phyloP scores from a whole-genome alignment of 2,329 filamentous ascomycete species.

The Ascochyta lentis region DNA sequence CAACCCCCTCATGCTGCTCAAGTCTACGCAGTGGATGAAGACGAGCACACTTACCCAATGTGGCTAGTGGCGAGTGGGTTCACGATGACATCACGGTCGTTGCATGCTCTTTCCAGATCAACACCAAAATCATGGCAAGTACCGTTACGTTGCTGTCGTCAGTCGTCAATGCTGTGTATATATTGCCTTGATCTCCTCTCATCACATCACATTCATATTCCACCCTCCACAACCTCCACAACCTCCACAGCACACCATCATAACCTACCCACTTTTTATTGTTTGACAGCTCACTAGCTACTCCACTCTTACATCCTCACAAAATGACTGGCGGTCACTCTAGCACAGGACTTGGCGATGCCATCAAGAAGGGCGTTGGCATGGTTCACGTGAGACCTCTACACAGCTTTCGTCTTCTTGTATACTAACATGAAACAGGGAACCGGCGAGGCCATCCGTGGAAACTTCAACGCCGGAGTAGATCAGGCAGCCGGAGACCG shows the following conservation, averaged over 20 bases:
- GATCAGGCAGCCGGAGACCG: slow-evolving; percentile 44
- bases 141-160: slow-evolving; percentile 3
- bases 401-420: neutral
- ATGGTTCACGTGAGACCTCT: slow-evolving; percentile 42
- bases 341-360: slow-evolving; percentile 36
- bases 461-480: slow-evolving; percentile 46
- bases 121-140: slow-evolving; percentile 13
- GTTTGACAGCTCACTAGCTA: slow-evolving; percentile 10
- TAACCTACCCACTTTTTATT: slow-evolving; percentile 3
- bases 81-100: slow-evolving; percentile 11
- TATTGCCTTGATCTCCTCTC: neutral
- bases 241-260: neutral
- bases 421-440: slow-evolving; percentile 34
- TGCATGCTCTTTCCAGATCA: slow-evolving; percentile 14
- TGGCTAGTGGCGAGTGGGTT: neutral
- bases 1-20: neutral
- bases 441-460: slow-evolving; percentile 49
- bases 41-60: neutral
- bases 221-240: neutral
- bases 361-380: slow-evolving; percentile 44
- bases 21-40: neutral
- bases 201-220: neutral
- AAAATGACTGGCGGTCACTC: slow-evolving; percentile 36
- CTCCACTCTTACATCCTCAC: neutral
- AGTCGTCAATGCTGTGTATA: neutral